Evolutionary conservation across 1,284 basidiomycete genomes (phyloP).

Genomic region (Paramarasmius palmivorus): DNA sequence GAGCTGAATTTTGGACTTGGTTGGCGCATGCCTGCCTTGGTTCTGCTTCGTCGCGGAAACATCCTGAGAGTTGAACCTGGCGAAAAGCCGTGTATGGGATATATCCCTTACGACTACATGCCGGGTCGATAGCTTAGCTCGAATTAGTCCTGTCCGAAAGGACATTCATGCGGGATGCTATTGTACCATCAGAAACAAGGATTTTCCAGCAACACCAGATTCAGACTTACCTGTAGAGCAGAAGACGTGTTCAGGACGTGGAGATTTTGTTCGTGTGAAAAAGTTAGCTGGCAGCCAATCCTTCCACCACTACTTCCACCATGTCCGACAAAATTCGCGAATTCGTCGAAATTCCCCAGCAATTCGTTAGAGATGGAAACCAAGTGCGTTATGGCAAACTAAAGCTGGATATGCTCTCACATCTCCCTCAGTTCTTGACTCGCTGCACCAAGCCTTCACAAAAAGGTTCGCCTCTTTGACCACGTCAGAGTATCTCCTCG

Average conservation of each 20-base stretch:
- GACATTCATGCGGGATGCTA: constrained; percentile 53
- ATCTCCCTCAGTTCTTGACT: constrained; percentile 78
- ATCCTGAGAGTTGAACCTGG: not conserved
- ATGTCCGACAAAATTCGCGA: constrained; percentile 94
- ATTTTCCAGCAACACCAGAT: not conserved
- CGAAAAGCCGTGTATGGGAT: not conserved
- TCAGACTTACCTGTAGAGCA: not conserved
- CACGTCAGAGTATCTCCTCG: constrained; percentile 6
- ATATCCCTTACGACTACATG: constrained; percentile 7
- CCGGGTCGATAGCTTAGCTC: constrained; percentile 24
- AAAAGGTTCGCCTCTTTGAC: constrained; percentile 62
- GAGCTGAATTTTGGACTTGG: constrained; percentile 4
- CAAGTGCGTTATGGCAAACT: constrained; percentile 57
- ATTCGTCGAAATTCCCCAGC: constrained; percentile 88
- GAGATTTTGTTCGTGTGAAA: constrained; percentile 9
- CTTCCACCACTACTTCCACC: constrained; percentile 26
- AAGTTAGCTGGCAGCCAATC: constrained; percentile 25
- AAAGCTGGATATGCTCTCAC: not conserved
- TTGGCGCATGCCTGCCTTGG: too few species aligned
- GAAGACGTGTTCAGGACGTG: constrained; percentile 7
- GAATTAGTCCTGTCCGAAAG: constrained; percentile 38
- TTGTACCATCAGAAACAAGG: not conserved
- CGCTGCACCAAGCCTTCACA: constrained; percentile 97
- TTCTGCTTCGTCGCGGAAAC: not conserved
- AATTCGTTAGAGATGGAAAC: constrained; percentile 92